A percentile compares a stretch with the other conserved stretches of the same genome.
Evolutionary conservation across 352 stramenopile genomes (phyloP).

Genomic region (Elongisporangium anandrum): DNA sequence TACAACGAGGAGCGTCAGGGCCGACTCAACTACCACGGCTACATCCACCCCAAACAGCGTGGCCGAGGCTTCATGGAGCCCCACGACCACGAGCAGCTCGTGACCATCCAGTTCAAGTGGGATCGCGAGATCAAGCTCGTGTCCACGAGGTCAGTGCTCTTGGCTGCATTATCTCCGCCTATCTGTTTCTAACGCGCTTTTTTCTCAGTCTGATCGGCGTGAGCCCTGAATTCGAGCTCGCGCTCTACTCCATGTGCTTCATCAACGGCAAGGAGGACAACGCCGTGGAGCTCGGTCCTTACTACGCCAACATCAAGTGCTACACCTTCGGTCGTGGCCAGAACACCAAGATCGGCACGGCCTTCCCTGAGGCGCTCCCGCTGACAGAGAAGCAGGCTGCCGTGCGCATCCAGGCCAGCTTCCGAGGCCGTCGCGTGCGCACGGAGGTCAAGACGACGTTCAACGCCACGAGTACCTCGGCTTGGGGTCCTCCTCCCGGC

Average conservation of each 20-base stretch:
- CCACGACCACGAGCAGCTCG: constrained; percentile 87
- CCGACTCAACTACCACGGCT: constrained; percentile 92
- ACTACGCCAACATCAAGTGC: constrained; percentile 89
- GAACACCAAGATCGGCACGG: constrained; percentile 74
- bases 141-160: constrained; percentile 69
- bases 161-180: background rate
- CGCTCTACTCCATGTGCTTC: constrained; percentile 96
- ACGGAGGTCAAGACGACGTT: constrained; percentile 13
- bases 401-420: constrained; percentile 65
- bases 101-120: constrained; percentile 94
- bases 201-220: constrained; percentile 88
- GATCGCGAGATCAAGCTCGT: constrained; percentile 87
- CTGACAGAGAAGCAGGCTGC: constrained; percentile 70
- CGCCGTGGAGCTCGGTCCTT: constrained; percentile 78
- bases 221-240: constrained; percentile 95
- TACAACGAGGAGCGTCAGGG: constrained; percentile 94
- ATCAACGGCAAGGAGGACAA: constrained; percentile 88
- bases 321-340: constrained; percentile 74
- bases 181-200: background rate
- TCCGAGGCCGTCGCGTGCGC: constrained; percentile 46
- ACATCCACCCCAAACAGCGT: constrained; percentile 88
- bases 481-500: constrained; percentile 36
- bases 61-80: constrained; percentile 62
- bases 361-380: constrained; percentile 72
- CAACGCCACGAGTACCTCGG: constrained; percentile 20